Conservation (phyloP, 2,329 filamentous ascomycete genomes). For the Fusarium tricinctum region DNA sequence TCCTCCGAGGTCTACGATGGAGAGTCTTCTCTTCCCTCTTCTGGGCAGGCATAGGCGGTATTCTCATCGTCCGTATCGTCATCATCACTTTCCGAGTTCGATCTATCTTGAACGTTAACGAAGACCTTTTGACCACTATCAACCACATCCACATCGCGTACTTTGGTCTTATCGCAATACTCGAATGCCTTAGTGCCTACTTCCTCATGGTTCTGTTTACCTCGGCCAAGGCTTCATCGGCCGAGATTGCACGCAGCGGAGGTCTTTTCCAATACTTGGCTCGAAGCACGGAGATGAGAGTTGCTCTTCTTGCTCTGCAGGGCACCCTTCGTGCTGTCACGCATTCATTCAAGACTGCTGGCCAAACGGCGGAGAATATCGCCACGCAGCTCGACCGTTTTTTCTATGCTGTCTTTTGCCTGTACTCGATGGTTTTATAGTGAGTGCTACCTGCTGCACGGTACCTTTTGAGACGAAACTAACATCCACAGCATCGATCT, state of each 20-base stretch:
- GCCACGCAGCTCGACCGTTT: slow-evolving; percentile 58
- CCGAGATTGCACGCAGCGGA: slow-evolving; percentile 47
- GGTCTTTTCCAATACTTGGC: slow-evolving; percentile 57
- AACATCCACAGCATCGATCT: slow-evolving; percentile 49
- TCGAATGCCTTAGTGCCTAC: slow-evolving; percentile 57
- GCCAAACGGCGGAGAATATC: slow-evolving; percentile 54
- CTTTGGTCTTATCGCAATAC: slow-evolving; percentile 56
- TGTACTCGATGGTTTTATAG: slow-evolving; percentile 58
- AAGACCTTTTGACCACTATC: slow-evolving; percentile 49
- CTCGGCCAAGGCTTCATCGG: slow-evolving; percentile 44
- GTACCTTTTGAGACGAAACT: fast-evolving
- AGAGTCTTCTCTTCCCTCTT: slow-evolving; percentile 66
- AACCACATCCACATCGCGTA: slow-evolving; percentile 58
- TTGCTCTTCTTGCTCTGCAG: slow-evolving; percentile 55
- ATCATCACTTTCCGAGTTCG: slow-evolving; percentile 53
- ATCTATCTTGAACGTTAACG: slow-evolving; percentile 47
- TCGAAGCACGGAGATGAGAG: slow-evolving; percentile 55
- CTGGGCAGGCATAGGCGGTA: slow-evolving; percentile 68
- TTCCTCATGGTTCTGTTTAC: slow-evolving; percentile 57
- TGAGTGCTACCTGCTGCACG: slow-evolving; percentile 36
- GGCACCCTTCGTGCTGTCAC: slow-evolving; percentile 56
- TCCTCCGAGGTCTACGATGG: slow-evolving; percentile 59
- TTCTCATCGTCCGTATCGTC: slow-evolving; percentile 62
- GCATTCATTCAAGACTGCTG: slow-evolving; percentile 56
- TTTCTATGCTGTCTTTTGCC: slow-evolving; percentile 57